Evolutionary conservation across 2,329 filamentous ascomycete genomes (phyloP), one percentile per base, ranked within the genome.

Genomic region (Penicillium sp.): DNA sequence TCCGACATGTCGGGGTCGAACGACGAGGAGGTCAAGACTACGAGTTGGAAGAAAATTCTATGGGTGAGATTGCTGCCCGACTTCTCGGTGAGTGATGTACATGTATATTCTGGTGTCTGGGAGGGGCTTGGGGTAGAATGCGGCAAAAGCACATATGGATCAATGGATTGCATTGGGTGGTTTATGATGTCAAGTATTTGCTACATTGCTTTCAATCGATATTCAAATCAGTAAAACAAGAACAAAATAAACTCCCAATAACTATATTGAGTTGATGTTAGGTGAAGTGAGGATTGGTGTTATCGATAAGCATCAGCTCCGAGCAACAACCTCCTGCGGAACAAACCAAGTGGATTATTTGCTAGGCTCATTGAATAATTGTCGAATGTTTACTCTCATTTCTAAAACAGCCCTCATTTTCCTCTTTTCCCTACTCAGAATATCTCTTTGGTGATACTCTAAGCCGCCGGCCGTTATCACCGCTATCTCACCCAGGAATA

Each of bases 1-100:
- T 96, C 62, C 77, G 84, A 45, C 86, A 79, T 53, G 83, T 93
- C 7, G 86, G 87, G 6, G 90, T 95, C 57, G 87, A 91, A 55
- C 80, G 80, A 17, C 88, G 85, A 58, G 79, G 78, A 24, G 89
- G 89, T 0, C 75, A 84, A 57, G 86, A 93, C 64, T 93, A 94
- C 66, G 83, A 87, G 61, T 74, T 95, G n/a, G 88, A 94, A 64
- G 87, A 93, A 61, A 88, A 84, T 1, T 90, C 89, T 59, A 88
- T 95, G 79, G 88, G 87, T 3, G 89, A 95, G 59, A 84, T 97
- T 55, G 95, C 88, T 0, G 87, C 88, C 17, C 78, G 85, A 51
- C 78, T 97, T 6, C 81, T 96, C 31, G 87, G 87, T 33, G 90
- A 96, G 69, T 55, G 17, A 48, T 40, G 32, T 44, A 32, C 39